Evolutionary conservation across 2,329 filamentous ascomycete genomes (phyloP), one percentile per base, ranked within the genome.

Genomic region (Dactylellina drechsleri): DNA sequence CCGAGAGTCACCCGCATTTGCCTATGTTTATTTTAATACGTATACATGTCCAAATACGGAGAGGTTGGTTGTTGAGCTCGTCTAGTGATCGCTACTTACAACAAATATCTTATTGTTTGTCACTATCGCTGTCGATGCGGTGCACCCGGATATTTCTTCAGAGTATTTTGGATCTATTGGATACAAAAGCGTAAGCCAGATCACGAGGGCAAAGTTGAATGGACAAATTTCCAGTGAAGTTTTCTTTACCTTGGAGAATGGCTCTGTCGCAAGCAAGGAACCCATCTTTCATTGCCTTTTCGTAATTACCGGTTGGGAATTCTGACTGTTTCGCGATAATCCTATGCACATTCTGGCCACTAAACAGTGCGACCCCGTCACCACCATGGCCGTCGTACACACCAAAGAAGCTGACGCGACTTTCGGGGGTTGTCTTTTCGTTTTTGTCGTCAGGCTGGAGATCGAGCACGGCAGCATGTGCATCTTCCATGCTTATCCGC

Each of bases 401-500:
- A 80, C 94, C 95, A 81, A 99, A 99, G 85, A 97, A 98, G 79
- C 93, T 93, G 81, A 98, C 86, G 81, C 91, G 89, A 80, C 90
- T 88, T 80, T 89, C 85, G 79, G 90, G 87, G 60, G 88, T 86
- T 66, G 88, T 88, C 79, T 90, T 87, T 79, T 84, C 83, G 77
- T 84, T 83, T 54, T 86, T 85, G 77, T 85, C 84, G 73, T 81
- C 82, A 76, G 88, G 85, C 80, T 95, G 88, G 79, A 98, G 88
- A 83, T 98, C 92, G 82, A 99, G 91, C 61, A 98, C 85, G 66
- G 91, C 88, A 76, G 92, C 92, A 84, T 99, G 95, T 77, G 95
- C 90, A 82, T 99, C 95, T 83, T 99, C 95, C 95, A 99, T 99
- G 86, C 92, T 97, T 85, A 99, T 98, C 85, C 95, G 91, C 95